Evolutionary conservation across 1,139 yeast genomes (phyloP).

Genomic region (Spencermartinsiella ligniputridi): DNA sequence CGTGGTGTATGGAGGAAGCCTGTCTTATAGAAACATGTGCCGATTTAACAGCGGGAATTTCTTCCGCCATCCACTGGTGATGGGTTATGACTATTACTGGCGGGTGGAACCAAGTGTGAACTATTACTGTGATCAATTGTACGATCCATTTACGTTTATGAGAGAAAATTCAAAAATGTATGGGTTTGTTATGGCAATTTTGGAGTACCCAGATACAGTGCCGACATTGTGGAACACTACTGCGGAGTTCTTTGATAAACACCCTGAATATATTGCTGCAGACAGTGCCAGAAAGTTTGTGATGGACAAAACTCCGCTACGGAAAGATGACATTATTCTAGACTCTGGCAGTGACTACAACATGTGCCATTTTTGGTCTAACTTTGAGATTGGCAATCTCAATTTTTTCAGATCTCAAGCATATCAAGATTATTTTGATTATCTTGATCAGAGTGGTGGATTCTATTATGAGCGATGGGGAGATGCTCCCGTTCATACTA

Average conservation of each 20-base stretch:
- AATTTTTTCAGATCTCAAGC: slow-evolving; percentile 72
- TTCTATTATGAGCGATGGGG: slow-evolving; percentile 93
- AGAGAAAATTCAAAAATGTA: slow-evolving; percentile 67
- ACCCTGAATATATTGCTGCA: slow-evolving; percentile 62
- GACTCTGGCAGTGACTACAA: slow-evolving; percentile 57
- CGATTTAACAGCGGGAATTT: slow-evolving; percentile 81
- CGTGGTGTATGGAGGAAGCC: slow-evolving; percentile 72
- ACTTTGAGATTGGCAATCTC: slow-evolving; percentile 81
- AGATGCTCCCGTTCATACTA: slow-evolving; percentile 93
- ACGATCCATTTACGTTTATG: slow-evolving; percentile 83
- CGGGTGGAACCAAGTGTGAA: slow-evolving; percentile 90
- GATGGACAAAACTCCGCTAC: slow-evolving; percentile 47
- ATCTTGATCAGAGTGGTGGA: slow-evolving; percentile 70
- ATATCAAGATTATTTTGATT: slow-evolving; percentile 65
- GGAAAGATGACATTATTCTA: slow-evolving; percentile 37
- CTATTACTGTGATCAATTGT: slow-evolving; percentile 64
- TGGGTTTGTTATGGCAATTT: slow-evolving; percentile 76
- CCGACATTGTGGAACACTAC: slow-evolving; percentile 81
- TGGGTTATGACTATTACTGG: slow-evolving; percentile 79
- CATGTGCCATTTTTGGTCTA: slow-evolving; percentile 93
- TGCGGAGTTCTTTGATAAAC: slow-evolving; percentile 53
- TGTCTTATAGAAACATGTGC: slow-evolving; percentile 80
- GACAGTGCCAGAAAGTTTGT: slow-evolving; percentile 67
- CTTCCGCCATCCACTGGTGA: slow-evolving; percentile 64
- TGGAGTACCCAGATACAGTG: slow-evolving; percentile 77